Base-by-base conservation (phyloP, 2,329 filamentous ascomycete species). In the Domatiomyces globalis region DNA sequence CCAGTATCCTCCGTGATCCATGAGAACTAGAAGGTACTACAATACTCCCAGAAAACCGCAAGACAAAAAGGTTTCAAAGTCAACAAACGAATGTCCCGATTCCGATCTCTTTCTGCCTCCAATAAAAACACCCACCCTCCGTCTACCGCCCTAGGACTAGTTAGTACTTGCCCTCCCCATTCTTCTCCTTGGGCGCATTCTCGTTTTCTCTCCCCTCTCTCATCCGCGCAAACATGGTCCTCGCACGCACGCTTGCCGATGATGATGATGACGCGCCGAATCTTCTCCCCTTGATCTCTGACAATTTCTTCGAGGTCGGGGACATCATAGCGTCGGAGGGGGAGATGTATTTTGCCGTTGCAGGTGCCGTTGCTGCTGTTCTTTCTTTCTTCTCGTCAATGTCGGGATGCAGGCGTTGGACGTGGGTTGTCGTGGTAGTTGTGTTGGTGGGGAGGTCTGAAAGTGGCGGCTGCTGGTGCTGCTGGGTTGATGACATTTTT, bases 281-380 rank as follows among this genome's bases (percentile, higher is more conserved):
- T 10, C 22, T 10, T 4, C 27, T 5, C 8, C 69, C 68, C 65
- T 74, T 74, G 50, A 73, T 62, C 51, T 73, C 68, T 49, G 67
- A 71, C 61, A 74, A 51, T 50, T 74, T 74, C 65, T 72, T 71
- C 25, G 71, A 72, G 53, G 71, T 72, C 2, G 72, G 72, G 48
- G 70, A 73, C 66, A 72, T 71, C 48, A 74, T 70, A 42, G 69
- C 68, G 56, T 74, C 72, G 3, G 71, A 73, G 0, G 72, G 72
- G 36, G 71, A 73, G 52, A 74, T 65, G 55, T 73, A 74, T 45
- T 65, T 57, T 50, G 25, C 29, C 46, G n/a, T 59, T 15, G 33
- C 12, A 5, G 33, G 2, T 39, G 33, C 12, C 15, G 10, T 10
- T 39, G 33, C 33, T 39, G 33, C 33, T 15, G 33, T 4, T 10